Percentiles rank a stretch among this genome's conserved stretches.
Evolutionary conservation across 768 basidiomycete species (phyloP).

Genomic region (Termitomyces sp.): DNA sequence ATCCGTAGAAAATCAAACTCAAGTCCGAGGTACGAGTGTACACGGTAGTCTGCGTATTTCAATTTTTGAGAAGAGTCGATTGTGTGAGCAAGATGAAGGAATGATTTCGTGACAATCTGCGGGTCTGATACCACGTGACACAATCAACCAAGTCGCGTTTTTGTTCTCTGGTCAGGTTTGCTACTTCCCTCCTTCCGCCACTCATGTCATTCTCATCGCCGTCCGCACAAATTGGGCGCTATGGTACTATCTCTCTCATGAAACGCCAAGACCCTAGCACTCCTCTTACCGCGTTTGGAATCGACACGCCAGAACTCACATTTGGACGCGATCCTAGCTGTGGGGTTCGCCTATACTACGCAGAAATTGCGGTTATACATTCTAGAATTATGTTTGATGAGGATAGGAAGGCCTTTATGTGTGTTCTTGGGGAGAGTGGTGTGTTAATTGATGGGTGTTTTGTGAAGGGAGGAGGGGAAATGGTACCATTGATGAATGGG

Average conservation of each 20-base stretch:
- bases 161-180: not conserved
- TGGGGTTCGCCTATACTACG: slow-evolving; percentile 66
- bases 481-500: slow-evolving; percentile 56
- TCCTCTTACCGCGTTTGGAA: slow-evolving; percentile 61
- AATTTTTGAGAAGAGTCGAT: no score
- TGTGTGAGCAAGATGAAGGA: no score
- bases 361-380: slow-evolving; percentile 54
- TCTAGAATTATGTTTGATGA: slow-evolving; percentile 66
- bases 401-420: slow-evolving; percentile 65
- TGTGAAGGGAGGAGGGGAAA: slow-evolving; percentile 36
- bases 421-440: slow-evolving; percentile 54
- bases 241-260: slow-evolving; percentile 60
- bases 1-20: no score
- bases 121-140: not conserved
- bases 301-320: slow-evolving; percentile 62
- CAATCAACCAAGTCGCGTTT: not conserved
- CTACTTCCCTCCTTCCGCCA: not conserved
- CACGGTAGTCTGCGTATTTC: no score
- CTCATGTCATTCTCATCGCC: not conserved
- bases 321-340: slow-evolving; percentile 64
- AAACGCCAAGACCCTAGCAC: slow-evolving; percentile 41
- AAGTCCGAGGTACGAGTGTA: no score
- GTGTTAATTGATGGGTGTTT: slow-evolving; percentile 56
- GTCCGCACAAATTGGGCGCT: slow-evolving; percentile 46
- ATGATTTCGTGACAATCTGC: no score